Evolutionary conservation across 495 filamentous ascomycete genomes (phyloP), one percentile per base, ranked within the genome.

Genomic region (Penicillium steckii): DNA sequence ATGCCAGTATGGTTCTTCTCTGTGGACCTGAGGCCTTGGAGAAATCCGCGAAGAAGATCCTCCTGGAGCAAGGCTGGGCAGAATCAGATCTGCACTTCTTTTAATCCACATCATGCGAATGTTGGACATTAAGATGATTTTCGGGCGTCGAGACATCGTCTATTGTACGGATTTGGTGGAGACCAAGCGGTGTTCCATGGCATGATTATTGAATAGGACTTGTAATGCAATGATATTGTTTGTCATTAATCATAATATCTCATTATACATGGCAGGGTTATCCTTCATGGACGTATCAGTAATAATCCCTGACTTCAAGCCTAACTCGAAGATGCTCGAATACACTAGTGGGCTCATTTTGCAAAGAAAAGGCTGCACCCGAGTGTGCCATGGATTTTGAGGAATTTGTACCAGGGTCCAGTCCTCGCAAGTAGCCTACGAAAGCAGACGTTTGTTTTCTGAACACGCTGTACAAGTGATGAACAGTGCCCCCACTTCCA

Each of bases 41-140:
- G 71, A 85, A 85, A 66, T 81, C 73, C 53, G 84, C 85, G 10
- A 78, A 78, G 58, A 64, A 66, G 40, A 77, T 82, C 27, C 78
- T 96, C 53, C 76, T 80, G 49, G 78, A 70, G 13, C 73, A 87
- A 70, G 90, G 91, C 2, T 96, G 91, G 90, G 66, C 62, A 32
- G 86, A 91, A 59, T 77, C 82, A n/a, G 83, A 96, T 71, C 65
- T 97, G 42, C 66, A 95, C 53, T 92, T 95, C 70, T 97, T 96
- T 66, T 97, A 61, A 37, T 24, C 27, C 2, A n/a, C 22, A 37
- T 23, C 10, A 15, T 30, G 12, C 35, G 21, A 19, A n/a, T 32
- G 29, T 23, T 24, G 7, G 29, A 22, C 17, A 15, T 30, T 46
- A 32, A 38, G 18, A 19, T 18, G 18, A 32, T 22, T 41, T 43